Conservation (phyloP, 345 rosid species). For the Lagerstroemia speciosa region DNA sequence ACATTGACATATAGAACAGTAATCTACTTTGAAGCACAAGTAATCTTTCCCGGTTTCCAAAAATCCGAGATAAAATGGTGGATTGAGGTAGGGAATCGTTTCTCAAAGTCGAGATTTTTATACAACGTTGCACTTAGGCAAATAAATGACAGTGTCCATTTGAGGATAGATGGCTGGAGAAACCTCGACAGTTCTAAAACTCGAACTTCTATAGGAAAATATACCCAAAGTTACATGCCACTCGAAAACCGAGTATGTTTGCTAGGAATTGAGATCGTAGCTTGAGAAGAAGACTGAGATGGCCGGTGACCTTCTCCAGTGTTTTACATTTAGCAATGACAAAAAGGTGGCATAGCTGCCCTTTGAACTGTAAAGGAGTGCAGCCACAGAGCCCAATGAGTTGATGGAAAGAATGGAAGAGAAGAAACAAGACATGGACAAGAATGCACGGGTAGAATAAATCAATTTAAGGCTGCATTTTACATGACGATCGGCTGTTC, state of each 20-base stretch:
- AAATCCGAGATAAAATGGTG: not conserved
- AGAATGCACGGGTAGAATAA: not conserved
- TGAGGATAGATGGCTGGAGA: no score
- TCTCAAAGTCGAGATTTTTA: no score
- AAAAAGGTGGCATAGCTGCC: not conserved
- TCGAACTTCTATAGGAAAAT: no score
- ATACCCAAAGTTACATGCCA: no score
- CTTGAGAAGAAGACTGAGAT: not conserved
- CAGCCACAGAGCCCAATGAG: not conserved
- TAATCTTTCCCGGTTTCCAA: not conserved
- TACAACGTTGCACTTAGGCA: no score
- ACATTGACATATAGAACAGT: not conserved
- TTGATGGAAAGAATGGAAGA: not conserved
- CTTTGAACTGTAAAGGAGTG: not conserved
- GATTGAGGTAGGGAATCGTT: not conserved
- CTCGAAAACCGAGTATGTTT: no score
- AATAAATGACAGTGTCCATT: no score
- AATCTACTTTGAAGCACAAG: not conserved
- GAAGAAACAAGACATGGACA: not conserved
- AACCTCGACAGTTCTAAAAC: no score
- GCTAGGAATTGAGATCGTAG: not conserved
- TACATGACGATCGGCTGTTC: constrained; percentile 34
- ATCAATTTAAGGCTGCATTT: not conserved
- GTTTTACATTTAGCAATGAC: not conserved
- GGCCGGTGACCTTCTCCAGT: not conserved